Evolutionary conservation across 2,329 filamentous ascomycete genomes (phyloP).

Genomic region (Fusarium drepaniforme): DNA sequence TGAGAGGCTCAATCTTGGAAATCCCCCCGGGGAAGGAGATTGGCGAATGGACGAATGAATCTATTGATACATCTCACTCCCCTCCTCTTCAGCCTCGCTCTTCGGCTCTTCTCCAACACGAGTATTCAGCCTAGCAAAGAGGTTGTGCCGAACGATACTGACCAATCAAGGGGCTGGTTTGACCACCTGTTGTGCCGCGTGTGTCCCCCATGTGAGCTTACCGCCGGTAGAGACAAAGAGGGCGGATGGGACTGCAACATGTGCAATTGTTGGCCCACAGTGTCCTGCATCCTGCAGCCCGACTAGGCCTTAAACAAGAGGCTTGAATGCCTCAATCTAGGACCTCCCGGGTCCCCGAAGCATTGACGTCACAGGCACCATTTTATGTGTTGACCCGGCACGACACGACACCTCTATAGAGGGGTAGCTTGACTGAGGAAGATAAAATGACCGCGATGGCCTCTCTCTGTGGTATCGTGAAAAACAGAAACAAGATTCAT

Average conservation of each 20-base stretch:
- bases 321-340: not conserved
- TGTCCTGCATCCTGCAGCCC: not conserved
- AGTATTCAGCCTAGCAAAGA: not conserved
- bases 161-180: not conserved
- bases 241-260: not conserved
- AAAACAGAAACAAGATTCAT: constrained; percentile 2
- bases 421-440: not conserved
- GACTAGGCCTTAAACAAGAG: not conserved
- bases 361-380: constrained; percentile 30
- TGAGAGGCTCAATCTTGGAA: not conserved
- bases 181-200: not conserved
- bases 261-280: not conserved
- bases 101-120: not conserved
- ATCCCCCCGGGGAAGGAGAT: not conserved
- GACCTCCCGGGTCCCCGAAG: constrained; percentile 5
- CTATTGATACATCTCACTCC: not conserved
- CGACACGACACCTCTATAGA: not conserved
- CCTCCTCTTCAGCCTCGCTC: not conserved
- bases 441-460: constrained; percentile 5
- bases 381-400: constrained; percentile 6
- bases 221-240: not conserved
- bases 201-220: not conserved
- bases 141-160: not conserved
- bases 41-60: not conserved
- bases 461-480: not conserved